Percentiles rank a stretch among this genome's conserved stretches.
These are phyloP conservation scores for Nitzschia putrida DNA, from an alignment of 108 stramenopile species.

Conservation along the genomic window DNA sequence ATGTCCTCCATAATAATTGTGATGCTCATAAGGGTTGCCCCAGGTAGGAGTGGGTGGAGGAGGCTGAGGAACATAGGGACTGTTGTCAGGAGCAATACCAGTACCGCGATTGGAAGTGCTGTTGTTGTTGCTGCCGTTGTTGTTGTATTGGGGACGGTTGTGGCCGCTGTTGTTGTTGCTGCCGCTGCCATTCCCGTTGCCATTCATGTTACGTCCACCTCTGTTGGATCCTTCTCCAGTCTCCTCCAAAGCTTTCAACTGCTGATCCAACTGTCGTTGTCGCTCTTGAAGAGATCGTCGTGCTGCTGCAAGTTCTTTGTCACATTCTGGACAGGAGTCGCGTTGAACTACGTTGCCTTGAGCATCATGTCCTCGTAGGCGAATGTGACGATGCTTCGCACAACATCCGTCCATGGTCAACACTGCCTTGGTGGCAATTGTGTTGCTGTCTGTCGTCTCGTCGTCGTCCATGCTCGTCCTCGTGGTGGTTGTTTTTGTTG, in stretches of 20 bases:
- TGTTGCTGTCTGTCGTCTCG: conserved; percentile 11
- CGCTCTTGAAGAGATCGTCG: conserved; percentile 5
- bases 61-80: not conserved
- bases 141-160: not conserved
- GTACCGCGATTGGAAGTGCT: not conserved
- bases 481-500: not conserved
- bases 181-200: no score
- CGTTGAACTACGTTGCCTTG: conserved; percentile 32
- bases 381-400: conserved; percentile 30
- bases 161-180: not conserved
- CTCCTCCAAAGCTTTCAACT: conserved; percentile 29
- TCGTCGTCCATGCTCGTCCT: conserved; percentile 5
- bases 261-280: conserved; percentile 38
- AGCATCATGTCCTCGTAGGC: conserved; percentile 21
- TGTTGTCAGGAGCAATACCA: not conserved
- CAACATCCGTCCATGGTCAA: conserved; percentile 38
- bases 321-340: conserved; percentile 39
- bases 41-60: not conserved
- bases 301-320: conserved; percentile 13
- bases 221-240: not conserved
- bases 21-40: not conserved
- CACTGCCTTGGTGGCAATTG: conserved; percentile 25
- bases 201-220: not conserved
- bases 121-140: not conserved
- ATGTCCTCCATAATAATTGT: no score